Conservation (phyloP, 805 yeast species). For the Priceomyces medius region DNA sequence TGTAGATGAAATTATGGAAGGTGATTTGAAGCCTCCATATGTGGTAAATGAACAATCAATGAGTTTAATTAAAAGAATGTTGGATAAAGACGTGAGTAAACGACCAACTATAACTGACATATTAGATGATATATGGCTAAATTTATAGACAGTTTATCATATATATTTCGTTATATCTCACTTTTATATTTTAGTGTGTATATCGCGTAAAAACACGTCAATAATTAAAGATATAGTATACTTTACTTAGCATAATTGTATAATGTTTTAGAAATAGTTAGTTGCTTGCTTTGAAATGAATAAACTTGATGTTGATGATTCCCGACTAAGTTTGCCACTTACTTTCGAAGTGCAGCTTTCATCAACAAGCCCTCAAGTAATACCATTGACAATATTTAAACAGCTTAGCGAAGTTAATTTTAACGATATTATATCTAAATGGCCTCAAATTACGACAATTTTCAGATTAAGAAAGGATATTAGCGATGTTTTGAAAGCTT, state of each 20-base stretch:
- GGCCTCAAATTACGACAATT: constrained; percentile 1
- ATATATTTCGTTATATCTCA: no score
- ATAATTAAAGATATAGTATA: no score
- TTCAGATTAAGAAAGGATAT: constrained; percentile 8
- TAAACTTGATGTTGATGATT: neutral
- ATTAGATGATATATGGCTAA: constrained; percentile 65
- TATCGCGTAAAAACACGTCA: no score
- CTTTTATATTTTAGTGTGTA: no score
- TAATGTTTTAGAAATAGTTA: no score
- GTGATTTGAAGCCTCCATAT: constrained; percentile 71
- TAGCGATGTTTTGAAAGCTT: constrained; percentile 8
- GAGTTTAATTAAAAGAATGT: constrained; percentile 59
- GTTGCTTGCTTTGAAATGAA: no score
- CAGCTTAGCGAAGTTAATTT: constrained; percentile 5
- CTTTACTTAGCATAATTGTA: no score
- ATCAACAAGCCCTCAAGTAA: constrained; percentile 3
- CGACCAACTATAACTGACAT: constrained; percentile 78
- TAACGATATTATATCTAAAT: neutral
- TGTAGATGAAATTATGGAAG: constrained; percentile 94
- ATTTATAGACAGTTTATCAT: constrained; percentile 9
- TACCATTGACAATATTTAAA: constrained; percentile 15
- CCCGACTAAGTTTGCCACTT: constrained; percentile 13
- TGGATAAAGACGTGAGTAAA: constrained; percentile 61
- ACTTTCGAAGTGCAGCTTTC: constrained; percentile 15
- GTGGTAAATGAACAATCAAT: constrained; percentile 62